These are phyloP conservation scores for Sarcodon sp. DNA, from an alignment of 768 basidiomycete species.

Conservation along the genomic window DNA sequence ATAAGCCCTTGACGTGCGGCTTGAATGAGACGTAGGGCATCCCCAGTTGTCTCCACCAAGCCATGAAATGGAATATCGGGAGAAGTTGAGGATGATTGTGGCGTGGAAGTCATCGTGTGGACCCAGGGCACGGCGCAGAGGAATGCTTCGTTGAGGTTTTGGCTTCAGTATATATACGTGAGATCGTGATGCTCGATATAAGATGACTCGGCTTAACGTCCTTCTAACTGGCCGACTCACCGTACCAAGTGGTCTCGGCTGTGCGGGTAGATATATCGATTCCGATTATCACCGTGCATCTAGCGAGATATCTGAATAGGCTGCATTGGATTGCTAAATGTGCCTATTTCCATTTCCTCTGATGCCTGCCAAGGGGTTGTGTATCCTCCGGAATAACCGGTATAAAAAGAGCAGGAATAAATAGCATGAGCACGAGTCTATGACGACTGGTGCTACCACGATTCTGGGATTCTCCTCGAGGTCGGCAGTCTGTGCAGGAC, in stretches of 20 bases:
- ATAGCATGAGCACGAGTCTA: too few species aligned
- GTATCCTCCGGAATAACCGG: too few species aligned
- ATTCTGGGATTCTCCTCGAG: too few species aligned
- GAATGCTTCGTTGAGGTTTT: background rate
- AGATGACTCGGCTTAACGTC: too few species aligned
- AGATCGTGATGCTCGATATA: background rate
- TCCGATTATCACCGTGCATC: background rate
- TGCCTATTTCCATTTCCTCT: too few species aligned
- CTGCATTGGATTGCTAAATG: too few species aligned
- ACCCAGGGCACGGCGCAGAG: background rate
- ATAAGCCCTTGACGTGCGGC: constrained; percentile 71
- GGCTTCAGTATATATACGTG: background rate
- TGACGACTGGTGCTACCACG: too few species aligned
- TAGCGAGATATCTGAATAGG: too few species aligned
- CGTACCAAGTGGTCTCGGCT: background rate
- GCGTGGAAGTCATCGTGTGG: background rate
- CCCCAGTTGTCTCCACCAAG: constrained; percentile 70
- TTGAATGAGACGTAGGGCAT: constrained; percentile 75
- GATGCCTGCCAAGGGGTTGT: too few species aligned
- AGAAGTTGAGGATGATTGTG: constrained; percentile 6
- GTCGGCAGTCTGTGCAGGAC: too few species aligned
- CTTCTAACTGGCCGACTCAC: too few species aligned
- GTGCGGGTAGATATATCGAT: background rate
- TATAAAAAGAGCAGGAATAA: too few species aligned
- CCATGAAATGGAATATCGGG: constrained; percentile 47